Percentiles rank a stretch among this genome's conserved stretches.
Conservation (phyloP, 1,139 yeast genomes). For the Geotrichum europaeum region DNA sequence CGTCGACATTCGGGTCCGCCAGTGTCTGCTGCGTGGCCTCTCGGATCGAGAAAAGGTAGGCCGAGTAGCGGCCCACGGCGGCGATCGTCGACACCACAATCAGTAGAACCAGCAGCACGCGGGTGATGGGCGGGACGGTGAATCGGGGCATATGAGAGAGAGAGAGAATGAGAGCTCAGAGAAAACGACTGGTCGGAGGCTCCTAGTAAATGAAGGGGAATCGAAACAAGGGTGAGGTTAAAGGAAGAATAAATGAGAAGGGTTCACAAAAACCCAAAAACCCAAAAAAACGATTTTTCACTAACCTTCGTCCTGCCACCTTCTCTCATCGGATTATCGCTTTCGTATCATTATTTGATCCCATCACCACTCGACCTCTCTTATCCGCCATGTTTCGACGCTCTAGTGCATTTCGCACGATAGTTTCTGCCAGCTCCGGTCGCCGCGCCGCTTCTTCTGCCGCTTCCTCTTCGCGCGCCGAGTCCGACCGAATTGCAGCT, state of each 20-base stretch:
- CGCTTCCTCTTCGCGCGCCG: neutral
- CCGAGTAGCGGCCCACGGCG: slow-evolving; percentile 30
- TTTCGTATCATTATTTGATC: neutral
- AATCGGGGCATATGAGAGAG: slow-evolving; percentile 16
- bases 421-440: neutral
- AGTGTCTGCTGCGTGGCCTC: neutral
- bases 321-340: neutral
- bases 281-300: neutral
- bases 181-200: neutral
- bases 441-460: neutral
- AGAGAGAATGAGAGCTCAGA: neutral
- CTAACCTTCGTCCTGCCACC: neutral
- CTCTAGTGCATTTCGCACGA: neutral
- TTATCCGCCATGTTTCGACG: neutral
- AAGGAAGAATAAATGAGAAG: neutral
- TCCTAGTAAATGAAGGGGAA: neutral
- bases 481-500: slow-evolving; percentile 9
- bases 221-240: neutral
- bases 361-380: neutral
- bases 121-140: slow-evolving; percentile 40
- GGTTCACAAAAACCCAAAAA: neutral
- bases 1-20: neutral
- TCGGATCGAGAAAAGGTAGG: neutral
- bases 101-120: slow-evolving; percentile 31
- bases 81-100: slow-evolving; percentile 33